Evolutionary conservation across 352 stramenopile genomes (phyloP).

Genomic region (Globisporangium cederbergense): DNA sequence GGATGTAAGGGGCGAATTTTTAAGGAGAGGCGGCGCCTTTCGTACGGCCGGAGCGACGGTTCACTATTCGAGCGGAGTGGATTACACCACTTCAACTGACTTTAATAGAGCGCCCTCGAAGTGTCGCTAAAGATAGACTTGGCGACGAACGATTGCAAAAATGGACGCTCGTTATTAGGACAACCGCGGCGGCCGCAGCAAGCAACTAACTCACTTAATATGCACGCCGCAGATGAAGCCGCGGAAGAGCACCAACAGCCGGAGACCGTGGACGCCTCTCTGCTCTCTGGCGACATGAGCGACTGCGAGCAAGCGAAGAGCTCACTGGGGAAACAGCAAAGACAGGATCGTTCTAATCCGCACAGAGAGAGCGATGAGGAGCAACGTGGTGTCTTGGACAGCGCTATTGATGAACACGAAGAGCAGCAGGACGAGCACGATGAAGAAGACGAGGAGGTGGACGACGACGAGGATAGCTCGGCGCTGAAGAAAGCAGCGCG

Average conservation of each 20-base stretch:
- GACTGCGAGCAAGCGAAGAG: not conserved
- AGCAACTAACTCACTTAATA: not conserved
- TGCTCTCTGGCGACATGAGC: not conserved
- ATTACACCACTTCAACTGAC: not conserved
- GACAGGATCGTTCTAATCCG: not conserved
- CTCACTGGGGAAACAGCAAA: not conserved
- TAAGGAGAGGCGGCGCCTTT: not conserved
- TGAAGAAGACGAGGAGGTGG: not conserved
- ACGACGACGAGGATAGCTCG: constrained; percentile 29
- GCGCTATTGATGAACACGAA: not conserved
- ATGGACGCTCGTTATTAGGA: not conserved
- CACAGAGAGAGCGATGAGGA: not conserved
- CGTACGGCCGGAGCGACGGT: not conserved
- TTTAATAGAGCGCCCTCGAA: not conserved
- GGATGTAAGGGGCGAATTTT: not conserved
- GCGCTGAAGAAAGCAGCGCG: constrained; percentile 57
- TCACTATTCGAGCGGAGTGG: not conserved
- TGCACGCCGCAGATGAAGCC: not conserved
- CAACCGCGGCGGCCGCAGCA: not conserved
- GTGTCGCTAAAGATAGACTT: not conserved
- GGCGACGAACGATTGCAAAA: not conserved
- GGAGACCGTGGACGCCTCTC: not conserved
- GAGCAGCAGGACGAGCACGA: not conserved
- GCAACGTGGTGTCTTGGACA: not conserved
- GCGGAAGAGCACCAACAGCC: not conserved